A percentile compares a stretch with the other conserved stretches of the same genome.
phyloP scores from a whole-genome alignment of 2,329 filamentous ascomycete genomes.

The Emergomyces pasteurianus region DNA sequence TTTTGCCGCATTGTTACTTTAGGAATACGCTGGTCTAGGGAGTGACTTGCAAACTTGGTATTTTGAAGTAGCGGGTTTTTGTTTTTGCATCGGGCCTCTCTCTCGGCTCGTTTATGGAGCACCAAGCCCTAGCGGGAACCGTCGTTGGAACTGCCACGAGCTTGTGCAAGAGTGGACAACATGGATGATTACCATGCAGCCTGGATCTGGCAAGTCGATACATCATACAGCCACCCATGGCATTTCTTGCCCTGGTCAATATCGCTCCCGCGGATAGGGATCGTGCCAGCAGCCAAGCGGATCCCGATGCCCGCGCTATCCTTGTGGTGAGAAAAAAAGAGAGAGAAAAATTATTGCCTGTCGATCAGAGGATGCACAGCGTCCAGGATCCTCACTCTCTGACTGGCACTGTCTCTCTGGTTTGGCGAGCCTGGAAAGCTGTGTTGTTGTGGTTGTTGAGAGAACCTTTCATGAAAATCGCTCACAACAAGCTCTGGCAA shows the following conservation, averaged over 20 bases:
- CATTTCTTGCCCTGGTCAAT: neutral
- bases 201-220: neutral
- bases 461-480: neutral
- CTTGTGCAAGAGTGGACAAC: neutral
- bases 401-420: neutral
- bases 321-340: neutral
- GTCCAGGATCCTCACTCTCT: neutral
- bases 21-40: neutral
- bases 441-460: neutral
- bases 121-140: neutral
- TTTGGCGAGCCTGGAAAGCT: neutral
- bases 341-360: neutral
- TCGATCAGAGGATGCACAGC: neutral
- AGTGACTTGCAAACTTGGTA: slow-evolving; percentile 1
- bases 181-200: neutral
- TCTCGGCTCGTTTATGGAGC: neutral
- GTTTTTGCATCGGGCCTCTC: neutral
- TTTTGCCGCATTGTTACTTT: neutral
- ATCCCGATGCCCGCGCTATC: neutral
- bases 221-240: neutral
- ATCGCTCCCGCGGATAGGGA: neutral
- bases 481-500: neutral
- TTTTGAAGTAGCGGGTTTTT: neutral
- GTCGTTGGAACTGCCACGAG: slow-evolving; percentile 3
- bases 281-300: neutral